A percentile compares a stretch with the other conserved stretches of the same genome.
These are phyloP conservation scores for Ensete ventricosum DNA, from an alignment of 176 grass and related monocot genomes.

Conservation along the genomic window DNA sequence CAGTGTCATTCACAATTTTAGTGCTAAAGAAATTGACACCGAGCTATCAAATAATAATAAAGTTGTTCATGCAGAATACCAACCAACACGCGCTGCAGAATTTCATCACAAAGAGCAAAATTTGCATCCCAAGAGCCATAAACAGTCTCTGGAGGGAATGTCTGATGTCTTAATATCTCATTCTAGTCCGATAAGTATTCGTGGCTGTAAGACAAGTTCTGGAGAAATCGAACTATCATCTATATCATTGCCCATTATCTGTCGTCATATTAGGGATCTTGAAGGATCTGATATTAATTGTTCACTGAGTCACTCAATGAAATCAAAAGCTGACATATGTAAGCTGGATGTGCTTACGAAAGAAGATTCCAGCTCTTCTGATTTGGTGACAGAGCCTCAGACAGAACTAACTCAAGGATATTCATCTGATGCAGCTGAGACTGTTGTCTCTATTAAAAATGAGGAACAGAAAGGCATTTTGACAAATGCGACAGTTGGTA, in stretches of 20 bases:
- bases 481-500: not conserved
- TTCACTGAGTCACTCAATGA: conserved; percentile 49
- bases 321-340: conserved; percentile 30
- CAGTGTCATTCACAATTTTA: conserved; percentile 45
- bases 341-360: conserved; percentile 26
- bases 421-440: conserved; percentile 20
- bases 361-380: conserved; percentile 29
- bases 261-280: conserved; percentile 54
- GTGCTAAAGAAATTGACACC: conserved; percentile 32
- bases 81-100: conserved; percentile 21
- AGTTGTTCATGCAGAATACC: conserved; percentile 26
- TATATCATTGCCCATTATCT: conserved; percentile 63
- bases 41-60: conserved; percentile 8
- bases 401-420: conserved; percentile 29
- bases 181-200: conserved; percentile 48
- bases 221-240: conserved; percentile 29
- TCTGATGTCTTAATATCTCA: conserved; percentile 29
- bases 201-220: conserved; percentile 22
- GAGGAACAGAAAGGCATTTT: not conserved
- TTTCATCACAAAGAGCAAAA: conserved; percentile 29
- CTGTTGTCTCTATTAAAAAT: conserved; percentile 9
- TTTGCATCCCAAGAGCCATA: conserved; percentile 5
- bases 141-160: conserved; percentile 22
- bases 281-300: conserved; percentile 39
- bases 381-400: conserved; percentile 26